Conservation (phyloP, 2,329 filamentous ascomycete species). For the Conoideocrella luteorostrata region DNA sequence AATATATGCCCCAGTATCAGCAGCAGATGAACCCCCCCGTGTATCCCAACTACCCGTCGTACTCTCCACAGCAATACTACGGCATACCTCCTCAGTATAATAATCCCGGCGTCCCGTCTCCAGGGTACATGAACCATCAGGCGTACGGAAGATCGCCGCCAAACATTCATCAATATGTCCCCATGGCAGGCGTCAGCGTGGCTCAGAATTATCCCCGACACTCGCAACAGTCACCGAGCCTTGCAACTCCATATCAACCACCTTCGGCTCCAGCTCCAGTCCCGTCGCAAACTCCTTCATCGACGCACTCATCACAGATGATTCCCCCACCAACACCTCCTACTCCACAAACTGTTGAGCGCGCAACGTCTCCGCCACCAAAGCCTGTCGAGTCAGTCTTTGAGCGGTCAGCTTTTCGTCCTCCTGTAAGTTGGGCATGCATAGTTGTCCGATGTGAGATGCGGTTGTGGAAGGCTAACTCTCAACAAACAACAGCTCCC, state of each 20-base stretch:
- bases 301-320: constrained; percentile 41
- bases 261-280: constrained; percentile 37
- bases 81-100: constrained; percentile 57
- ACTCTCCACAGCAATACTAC: constrained; percentile 40
- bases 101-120: constrained; percentile 38
- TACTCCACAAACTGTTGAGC: constrained; percentile 33
- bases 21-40: constrained; percentile 34
- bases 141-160: constrained; percentile 43
- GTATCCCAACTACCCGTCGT: constrained; percentile 47
- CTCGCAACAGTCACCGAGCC: constrained; percentile 44
- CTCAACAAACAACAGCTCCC: constrained; percentile 48
- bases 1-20: constrained; percentile 32
- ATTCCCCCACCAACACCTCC: constrained; percentile 40
- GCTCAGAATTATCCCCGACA: constrained; percentile 43
- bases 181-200: constrained; percentile 41
- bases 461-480: too few relatives aligned
- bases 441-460: background rate
- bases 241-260: constrained; percentile 52
- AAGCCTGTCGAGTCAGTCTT: constrained; percentile 5
- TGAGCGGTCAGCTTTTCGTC: constrained; percentile 32
- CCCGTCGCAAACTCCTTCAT: constrained; percentile 46
- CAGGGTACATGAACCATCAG: constrained; percentile 43
- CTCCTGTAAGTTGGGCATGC: constrained; percentile 42
- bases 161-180: constrained; percentile 48
- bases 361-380: constrained; percentile 15